Conservation (phyloP, 2,329 filamentous ascomycete genomes). For the Fusarium pilosicola region DNA sequence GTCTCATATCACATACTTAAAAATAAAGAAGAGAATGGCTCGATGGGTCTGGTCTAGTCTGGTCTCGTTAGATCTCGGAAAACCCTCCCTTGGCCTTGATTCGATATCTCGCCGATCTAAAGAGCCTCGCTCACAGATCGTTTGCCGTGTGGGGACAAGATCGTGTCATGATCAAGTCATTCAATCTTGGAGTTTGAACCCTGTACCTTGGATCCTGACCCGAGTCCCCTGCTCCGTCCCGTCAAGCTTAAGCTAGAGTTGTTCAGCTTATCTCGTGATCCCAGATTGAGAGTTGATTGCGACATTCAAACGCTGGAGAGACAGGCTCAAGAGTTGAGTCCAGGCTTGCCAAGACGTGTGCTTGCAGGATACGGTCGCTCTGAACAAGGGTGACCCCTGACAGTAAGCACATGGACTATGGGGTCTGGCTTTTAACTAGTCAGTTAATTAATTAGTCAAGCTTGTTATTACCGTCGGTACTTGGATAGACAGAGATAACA, state of each 20-base stretch:
- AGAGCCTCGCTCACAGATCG: neutral
- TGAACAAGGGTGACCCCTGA: neutral
- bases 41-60: neutral
- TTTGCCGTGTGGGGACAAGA: neutral
- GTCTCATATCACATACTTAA: constrained; percentile 3
- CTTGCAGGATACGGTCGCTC: constrained; percentile 3
- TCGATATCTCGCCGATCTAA: neutral
- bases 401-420: neutral
- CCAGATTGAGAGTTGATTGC: neutral
- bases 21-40: neutral
- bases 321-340: neutral
- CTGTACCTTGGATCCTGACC: neutral
- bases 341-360: constrained; percentile 14
- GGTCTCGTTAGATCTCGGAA: neutral
- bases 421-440: neutral
- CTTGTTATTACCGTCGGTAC: neutral
- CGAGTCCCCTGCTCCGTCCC: neutral
- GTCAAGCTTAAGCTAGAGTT: neutral
- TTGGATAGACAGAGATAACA: neutral
- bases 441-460: neutral
- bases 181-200: neutral
- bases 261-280: neutral
- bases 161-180: neutral
- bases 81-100: neutral
- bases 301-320: neutral